Evolutionary conservation across 306 rosid species (phyloP), one percentile per base, ranked within the genome.

Genomic region (Sicyos baderoa): DNA sequence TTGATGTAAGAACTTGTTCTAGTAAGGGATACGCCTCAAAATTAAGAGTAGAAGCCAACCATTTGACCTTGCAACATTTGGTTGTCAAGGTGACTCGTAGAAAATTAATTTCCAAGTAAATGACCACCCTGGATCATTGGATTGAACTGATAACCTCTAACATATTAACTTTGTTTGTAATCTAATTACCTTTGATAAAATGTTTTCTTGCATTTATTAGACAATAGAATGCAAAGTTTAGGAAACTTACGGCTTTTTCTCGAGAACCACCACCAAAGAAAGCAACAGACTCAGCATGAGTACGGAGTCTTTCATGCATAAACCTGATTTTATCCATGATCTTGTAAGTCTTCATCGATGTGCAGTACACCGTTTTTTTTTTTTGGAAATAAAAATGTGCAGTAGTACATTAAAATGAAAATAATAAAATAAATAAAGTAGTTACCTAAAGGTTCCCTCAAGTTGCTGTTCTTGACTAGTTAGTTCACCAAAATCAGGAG

Each of bases 221-320:
- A 7, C 71, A 48, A 67, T 23, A 23, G 37, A 49, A 67, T 15
- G 37, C 15, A 23, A 51, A 73, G 50, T 76, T 78, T 5, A 61
- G 75, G 74, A 75, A 62, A 66, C 99, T 86, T 84, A 93, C 99
- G 63, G 88, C 86, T 88, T 86, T 90, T 84, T 93, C 99, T 71
- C 99, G 89, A 77, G 89, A 86, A 80, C 99, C 99, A 23, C 99
- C 99, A 42, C 99, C 99, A 77, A 93, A 93, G 96, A 93, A 93
- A 84, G 99, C 97, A 82, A 93, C 84, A 14, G 99, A 93, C 72
- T 93, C 99, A 51, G 99, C 97, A 85, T 93, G 99, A 64, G 95
- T 89, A 70, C 96, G 85, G 66, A 93, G 84, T 77, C 99, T 88
- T 79, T 93, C 99, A 79, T 93, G 99, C 99, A 93, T 93, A 82